Evolutionary conservation across 2,329 filamentous ascomycete species (phyloP), one percentile per base, ranked within the genome.

Genomic region (Phoma sp.): DNA sequence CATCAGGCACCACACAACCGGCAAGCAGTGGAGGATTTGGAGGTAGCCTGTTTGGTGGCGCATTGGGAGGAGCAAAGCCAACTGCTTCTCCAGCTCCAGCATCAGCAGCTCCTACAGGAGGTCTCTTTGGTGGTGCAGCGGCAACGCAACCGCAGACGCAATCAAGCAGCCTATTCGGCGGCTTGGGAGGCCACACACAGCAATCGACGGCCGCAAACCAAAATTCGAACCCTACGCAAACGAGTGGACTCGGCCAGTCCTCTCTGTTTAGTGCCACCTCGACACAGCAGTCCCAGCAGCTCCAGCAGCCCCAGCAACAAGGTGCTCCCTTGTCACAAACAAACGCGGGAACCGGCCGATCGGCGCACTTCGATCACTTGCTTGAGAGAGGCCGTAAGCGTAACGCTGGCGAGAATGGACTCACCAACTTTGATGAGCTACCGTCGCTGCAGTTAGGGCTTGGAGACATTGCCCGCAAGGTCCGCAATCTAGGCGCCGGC

Each of bases 371-470:
- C 68, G 86, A 87, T 63, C 85, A 85, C 60, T 71, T 88, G 32
- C 74, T 88, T 21, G 86, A 88, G 68, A 82, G 85, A 55, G 84
- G 85, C 32, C 85, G 83, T 70, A 88, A 88, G 74, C 87, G 91
- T 60, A 85, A 87, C 47, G 84, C 88, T 62, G 85, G 87, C 63
- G 87, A 88, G 62, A 83, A 86, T 54, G 85, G 84, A 15, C 76
- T 76, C 43, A 75, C 67, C 51, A 78, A 76, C 51, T 85, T 90
- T 70, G 88, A 90, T 63, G 91, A 97, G 57, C 83, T 99, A 40
- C 94, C 95, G 6, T 90, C 88, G 69, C 83, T 99, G 62, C 93
- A 98, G 76, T 85, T 99, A 49, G 94, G 95, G 21, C 83, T 99
- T 29, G 91, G 92, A 55, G 95, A 99, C 78, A 89, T 99, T 68